Evolutionary conservation across 805 yeast genomes (phyloP), one percentile per base, ranked within the genome.

Genomic region (Brettanomyces nanus): DNA sequence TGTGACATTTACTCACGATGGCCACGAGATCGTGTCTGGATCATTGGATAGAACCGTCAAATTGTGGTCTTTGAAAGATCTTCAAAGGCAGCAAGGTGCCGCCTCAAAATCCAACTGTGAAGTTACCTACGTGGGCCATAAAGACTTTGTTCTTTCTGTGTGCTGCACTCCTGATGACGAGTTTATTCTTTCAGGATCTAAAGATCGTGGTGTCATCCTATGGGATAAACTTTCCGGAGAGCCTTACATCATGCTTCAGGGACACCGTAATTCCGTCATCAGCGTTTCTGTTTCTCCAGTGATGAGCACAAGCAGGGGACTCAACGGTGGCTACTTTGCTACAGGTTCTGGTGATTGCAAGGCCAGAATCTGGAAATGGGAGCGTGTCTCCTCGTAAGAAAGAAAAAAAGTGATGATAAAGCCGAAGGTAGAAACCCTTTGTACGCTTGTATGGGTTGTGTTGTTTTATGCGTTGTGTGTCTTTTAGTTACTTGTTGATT

Each of bases 341-440:
- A 89, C 97, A 11, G 97, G 97, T 40, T 75, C 86, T 62, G 98
- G 97, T 59, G 97, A 90, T 64, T 90, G 95, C 63, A 85, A 89
- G 59, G 97, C 97, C 29, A 77, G 96, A 63, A 84, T 90, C 55
- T 90, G 98, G 98, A 76, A 82, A 60, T 86, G 86, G 82, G 77
- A 76, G 50, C 71, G 47, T 36, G 44, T 53, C 22, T 41, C 56
- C 18, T 15, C 18, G 33, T 30, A 15, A 30, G n/a, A n/a, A n/a
- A n/a, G n/a, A n/a, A n/a, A n/a, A n/a, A n/a, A n/a, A n/a, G n/a
- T 38, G 21, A 28, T 17, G 27, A 23, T 10, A 23, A 23, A 10
- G 27, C 27, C 27, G 13, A 23, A 23, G n/a, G n/a, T n/a, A n/a
- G n/a, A n/a, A n/a, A n/a, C n/a, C n/a, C n/a, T n/a, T n/a, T n/a